A percentile compares a stretch with the other conserved stretches of the same genome.
Evolutionary conservation across 805 yeast genomes (phyloP).

Genomic region (Jamesozyma lodderae): DNA sequence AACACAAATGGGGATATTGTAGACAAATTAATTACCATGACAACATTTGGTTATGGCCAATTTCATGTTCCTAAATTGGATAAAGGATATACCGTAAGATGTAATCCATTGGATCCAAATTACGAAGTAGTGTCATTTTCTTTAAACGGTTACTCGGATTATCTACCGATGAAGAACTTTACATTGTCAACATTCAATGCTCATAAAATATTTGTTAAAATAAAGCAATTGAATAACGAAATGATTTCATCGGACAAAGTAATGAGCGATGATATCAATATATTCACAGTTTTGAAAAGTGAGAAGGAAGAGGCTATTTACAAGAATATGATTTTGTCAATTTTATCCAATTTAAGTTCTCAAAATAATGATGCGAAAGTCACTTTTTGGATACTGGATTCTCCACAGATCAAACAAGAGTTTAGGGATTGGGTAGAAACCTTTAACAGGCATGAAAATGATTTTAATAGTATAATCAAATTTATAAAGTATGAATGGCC

Average conservation of each 20-base stretch:
- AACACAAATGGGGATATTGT: slow-evolving; percentile 13
- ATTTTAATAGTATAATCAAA: slow-evolving; percentile 31
- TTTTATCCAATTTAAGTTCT: slow-evolving; percentile 4
- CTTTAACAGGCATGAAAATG: slow-evolving; percentile 6
- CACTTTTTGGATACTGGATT: slow-evolving; percentile 86
- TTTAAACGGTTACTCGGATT: slow-evolving; percentile 20
- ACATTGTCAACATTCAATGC: slow-evolving; percentile 14
- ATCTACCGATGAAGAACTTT: slow-evolving; percentile 10
- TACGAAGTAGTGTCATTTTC: slow-evolving; percentile 20
- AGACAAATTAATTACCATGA: slow-evolving; percentile 64
- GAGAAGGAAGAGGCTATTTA: slow-evolving; percentile 11
- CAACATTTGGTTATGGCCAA: slow-evolving; percentile 77
- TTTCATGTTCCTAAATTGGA: slow-evolving; percentile 26
- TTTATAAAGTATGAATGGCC: slow-evolving; percentile 91
- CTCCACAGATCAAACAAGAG: slow-evolving; percentile 32
- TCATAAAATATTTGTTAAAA: slow-evolving; percentile 15
- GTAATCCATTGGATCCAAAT: slow-evolving; percentile 13
- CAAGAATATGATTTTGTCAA: slow-evolving; percentile 11
- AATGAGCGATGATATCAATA: slow-evolving; percentile 8
- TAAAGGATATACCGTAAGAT: slow-evolving; percentile 8
- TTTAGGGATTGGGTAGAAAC: slow-evolving; percentile 52
- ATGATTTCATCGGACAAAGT: background rate
- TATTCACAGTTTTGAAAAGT: slow-evolving; percentile 16
- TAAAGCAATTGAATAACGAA: slow-evolving; percentile 3
- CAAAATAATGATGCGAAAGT: slow-evolving; percentile 26